These are phyloP conservation scores for Colletotrichum tanaceti DNA, from an alignment of 2,329 filamentous ascomycete species.

Conservation along the genomic window DNA sequence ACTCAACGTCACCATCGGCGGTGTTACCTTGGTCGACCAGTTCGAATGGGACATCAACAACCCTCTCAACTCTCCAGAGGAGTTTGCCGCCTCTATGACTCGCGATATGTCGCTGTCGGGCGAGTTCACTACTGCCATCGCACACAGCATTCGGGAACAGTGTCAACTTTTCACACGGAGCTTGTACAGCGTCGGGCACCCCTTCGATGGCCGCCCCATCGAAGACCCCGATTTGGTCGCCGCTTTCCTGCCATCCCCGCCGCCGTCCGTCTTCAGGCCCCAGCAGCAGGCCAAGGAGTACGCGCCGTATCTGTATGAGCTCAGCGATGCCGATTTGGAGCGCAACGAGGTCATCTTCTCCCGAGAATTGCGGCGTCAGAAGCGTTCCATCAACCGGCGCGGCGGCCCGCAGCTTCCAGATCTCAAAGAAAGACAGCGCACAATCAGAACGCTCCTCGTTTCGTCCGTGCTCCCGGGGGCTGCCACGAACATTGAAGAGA, in stretches of 20 bases:
- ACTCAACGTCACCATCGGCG: constrained; percentile 96
- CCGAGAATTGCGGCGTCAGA: constrained; percentile 92
- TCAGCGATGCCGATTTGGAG: constrained; percentile 90
- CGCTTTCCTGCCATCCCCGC: constrained; percentile 86
- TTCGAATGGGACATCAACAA: constrained; percentile 99
- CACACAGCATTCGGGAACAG: constrained; percentile 97
- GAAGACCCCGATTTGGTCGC: constrained; percentile 91
- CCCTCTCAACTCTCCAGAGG: constrained; percentile 90
- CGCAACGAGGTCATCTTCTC: constrained; percentile 92
- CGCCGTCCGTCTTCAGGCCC: constrained; percentile 86
- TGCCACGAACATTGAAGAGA: constrained; percentile 82
- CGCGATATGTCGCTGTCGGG: constrained; percentile 90
- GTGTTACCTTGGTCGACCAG: constrained; percentile 93
- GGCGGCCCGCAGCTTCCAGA: constrained; percentile 95
- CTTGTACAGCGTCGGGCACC: constrained; percentile 91
- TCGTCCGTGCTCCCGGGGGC: constrained; percentile 93
- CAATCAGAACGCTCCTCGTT: constrained; percentile 90
- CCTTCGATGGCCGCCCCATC: constrained; percentile 92
- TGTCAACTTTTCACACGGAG: constrained; percentile 93
- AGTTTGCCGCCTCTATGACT: constrained; percentile 91
- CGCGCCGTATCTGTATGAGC: constrained; percentile 91
- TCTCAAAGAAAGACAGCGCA: constrained; percentile 92
- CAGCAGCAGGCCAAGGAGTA: constrained; percentile 95
- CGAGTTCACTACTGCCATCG: constrained; percentile 97
- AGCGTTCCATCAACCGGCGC: constrained; percentile 92